These are phyloP conservation scores for Trifolium subterraneum DNA, from an alignment of 306 rosid genomes.

Conservation along the genomic window DNA sequence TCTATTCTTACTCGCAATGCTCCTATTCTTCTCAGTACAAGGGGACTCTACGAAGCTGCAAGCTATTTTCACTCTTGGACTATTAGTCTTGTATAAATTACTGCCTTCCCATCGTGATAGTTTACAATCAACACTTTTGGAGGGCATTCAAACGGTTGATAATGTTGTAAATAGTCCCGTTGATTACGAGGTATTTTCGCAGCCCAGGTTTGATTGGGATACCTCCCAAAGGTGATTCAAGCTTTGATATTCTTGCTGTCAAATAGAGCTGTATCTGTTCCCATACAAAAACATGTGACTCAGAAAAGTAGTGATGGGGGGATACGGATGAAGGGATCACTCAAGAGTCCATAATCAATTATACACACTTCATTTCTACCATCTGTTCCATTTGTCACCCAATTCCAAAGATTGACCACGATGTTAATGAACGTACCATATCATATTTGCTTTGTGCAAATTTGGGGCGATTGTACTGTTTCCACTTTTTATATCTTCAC, in stretches of 20 bases:
- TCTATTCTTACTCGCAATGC: constrained; percentile 84
- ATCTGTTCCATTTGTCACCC: constrained; percentile 24
- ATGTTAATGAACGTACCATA: constrained; percentile 36
- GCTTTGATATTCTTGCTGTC: constrained; percentile 36
- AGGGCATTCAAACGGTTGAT: constrained; percentile 80
- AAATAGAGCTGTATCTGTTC: constrained; percentile 38
- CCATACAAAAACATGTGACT: constrained; percentile 11
- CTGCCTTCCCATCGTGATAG: constrained; percentile 73
- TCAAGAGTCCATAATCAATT: constrained; percentile 33
- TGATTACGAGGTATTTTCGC: constrained; percentile 89
- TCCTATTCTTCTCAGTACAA: constrained; percentile 85
- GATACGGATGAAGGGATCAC: constrained; percentile 31
- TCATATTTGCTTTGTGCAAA: constrained; percentile 21
- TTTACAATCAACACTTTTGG: constrained; percentile 66
- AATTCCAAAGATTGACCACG: constrained; percentile 31
- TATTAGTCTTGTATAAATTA: constrained; percentile 72
- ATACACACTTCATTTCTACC: constrained; percentile 32
- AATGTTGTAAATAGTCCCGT: constrained; percentile 71
- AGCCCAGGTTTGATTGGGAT: constrained; percentile 97
- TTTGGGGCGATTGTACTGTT: constrained; percentile 28
- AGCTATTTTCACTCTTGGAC: constrained; percentile 92
- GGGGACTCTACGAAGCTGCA: constrained; percentile 95
- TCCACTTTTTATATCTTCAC: background rate
- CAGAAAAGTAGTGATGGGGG: constrained; percentile 9
- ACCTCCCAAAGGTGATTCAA: constrained; percentile 58